Conservation (phyloP, 2,329 filamentous ascomycete genomes). For the Venturia nashicola region DNA sequence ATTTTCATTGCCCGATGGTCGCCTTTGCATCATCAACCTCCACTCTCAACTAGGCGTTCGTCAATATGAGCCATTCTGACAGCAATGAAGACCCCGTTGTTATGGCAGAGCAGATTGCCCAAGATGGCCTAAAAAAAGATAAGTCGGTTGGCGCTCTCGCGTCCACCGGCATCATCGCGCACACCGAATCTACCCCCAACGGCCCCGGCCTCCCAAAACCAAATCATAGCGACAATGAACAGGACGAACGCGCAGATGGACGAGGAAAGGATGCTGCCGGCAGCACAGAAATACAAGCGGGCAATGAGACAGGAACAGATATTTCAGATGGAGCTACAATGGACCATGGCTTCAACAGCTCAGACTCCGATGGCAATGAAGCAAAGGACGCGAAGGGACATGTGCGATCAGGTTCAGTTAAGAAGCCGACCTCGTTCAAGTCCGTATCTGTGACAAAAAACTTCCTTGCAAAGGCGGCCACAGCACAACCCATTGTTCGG, state of each 20-base stretch:
- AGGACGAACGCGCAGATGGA: not conserved
- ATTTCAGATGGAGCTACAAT: slow-evolving; percentile 31
- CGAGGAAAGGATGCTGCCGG: not conserved
- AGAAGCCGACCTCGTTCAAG: slow-evolving; percentile 72
- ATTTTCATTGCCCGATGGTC: not conserved
- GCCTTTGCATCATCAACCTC: not conserved
- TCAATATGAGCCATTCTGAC: slow-evolving; percentile 10
- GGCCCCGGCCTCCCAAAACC: not conserved
- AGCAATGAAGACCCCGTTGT: slow-evolving; percentile 44
- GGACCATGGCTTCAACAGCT: slow-evolving; percentile 59
- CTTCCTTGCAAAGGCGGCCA: slow-evolving; percentile 62
- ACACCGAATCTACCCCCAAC: not conserved
- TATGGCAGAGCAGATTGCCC: slow-evolving; percentile 60
- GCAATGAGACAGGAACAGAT: slow-evolving; percentile 34
- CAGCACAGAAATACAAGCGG: not conserved
- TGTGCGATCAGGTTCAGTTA: slow-evolving; percentile 45
- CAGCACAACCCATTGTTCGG: slow-evolving; percentile 37
- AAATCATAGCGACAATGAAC: not conserved
- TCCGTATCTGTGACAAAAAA: slow-evolving; percentile 76
- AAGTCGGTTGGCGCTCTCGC: slow-evolving; percentile 48
- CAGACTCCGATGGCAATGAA: slow-evolving; percentile 62
- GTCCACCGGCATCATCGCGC: slow-evolving; percentile 15
- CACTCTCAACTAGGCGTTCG: slow-evolving; percentile 14
- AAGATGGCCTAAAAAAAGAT: slow-evolving; percentile 61
- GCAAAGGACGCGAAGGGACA: slow-evolving; percentile 42